Evolutionary conservation across 768 basidiomycete genomes (phyloP).

Genomic region (Boletus pseudopeckii): DNA sequence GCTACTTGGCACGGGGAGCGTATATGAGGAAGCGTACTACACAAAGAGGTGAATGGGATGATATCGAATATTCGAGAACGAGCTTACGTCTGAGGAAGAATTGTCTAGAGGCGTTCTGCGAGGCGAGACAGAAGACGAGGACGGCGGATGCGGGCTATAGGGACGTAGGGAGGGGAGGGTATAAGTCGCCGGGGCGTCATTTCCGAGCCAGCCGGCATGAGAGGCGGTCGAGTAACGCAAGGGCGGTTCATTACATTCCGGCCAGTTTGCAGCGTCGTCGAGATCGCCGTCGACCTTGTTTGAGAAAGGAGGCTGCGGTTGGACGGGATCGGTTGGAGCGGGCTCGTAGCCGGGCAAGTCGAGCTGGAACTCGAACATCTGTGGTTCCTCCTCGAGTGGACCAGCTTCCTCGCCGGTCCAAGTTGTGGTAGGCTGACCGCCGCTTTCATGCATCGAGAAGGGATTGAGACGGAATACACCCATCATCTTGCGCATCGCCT

Average conservation of each 20-base stretch:
- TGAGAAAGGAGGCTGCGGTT: conserved; percentile 10
- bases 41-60: conserved; percentile 2
- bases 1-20: conserved; percentile 24
- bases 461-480: conserved; percentile 73
- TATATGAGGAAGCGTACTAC: conserved; percentile 25
- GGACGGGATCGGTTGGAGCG: conserved; percentile 15
- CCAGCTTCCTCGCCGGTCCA: conserved; percentile 53
- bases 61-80: background rate
- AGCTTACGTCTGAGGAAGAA: conserved; percentile 26
- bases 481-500: conserved; percentile 75
- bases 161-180: conserved; percentile 30
- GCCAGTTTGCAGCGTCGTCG: conserved; percentile 23
- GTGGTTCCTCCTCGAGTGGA: conserved; percentile 58
- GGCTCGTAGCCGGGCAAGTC: conserved; percentile 32
- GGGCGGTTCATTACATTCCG: conserved; percentile 19
- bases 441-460: conserved; percentile 61
- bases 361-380: conserved; percentile 66
- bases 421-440: conserved; percentile 38
- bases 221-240: conserved; percentile 20
- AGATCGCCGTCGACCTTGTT: conserved; percentile 13
- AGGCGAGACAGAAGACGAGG: conserved; percentile 23
- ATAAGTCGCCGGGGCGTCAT: conserved; percentile 28
- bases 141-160: conserved; percentile 25
- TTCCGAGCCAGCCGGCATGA: conserved; percentile 29
- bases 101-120: conserved; percentile 26